These are phyloP conservation scores for Penicillium diatomitis DNA, from an alignment of 495 filamentous ascomycete genomes.

Conservation along the genomic window DNA sequence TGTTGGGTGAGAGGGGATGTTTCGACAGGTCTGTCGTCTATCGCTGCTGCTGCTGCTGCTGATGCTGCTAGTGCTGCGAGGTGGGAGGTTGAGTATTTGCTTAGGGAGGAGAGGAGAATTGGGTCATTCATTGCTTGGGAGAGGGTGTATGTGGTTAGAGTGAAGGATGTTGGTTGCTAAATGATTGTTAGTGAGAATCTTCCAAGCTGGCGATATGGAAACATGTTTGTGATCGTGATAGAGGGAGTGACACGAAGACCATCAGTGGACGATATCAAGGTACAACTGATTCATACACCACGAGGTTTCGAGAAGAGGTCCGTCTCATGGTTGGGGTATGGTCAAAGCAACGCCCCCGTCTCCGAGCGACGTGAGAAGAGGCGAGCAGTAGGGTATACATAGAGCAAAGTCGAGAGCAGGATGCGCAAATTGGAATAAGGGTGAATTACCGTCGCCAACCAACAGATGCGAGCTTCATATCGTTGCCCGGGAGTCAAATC, in stretches of 20 bases:
- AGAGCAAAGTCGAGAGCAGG: background rate
- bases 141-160: conserved; percentile 53
- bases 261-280: no score
- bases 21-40: conserved; percentile 5
- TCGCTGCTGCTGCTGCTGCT: no score
- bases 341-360: no score
- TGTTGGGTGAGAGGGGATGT: conserved; percentile 9
- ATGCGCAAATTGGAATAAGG: background rate
- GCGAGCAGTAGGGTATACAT: no score
- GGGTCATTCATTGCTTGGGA: conserved; percentile 48
- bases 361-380: no score
- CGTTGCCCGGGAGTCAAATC: conserved; percentile 60
- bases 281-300: no score
- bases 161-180: conserved; percentile 85
- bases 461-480: conserved; percentile 91
- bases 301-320: no score
- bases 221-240: no score
- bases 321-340: no score
- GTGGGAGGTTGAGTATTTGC: conserved; percentile 48
- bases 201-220: background rate
- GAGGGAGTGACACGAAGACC: no score
- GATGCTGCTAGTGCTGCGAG: conserved; percentile 16
- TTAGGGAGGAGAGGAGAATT: conserved; percentile 54
- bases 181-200: background rate
- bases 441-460: conserved; percentile 78